phyloP scores from a whole-genome alignment of 495 filamentous ascomycete species.

The Aspergillus sclerotioniger region DNA sequence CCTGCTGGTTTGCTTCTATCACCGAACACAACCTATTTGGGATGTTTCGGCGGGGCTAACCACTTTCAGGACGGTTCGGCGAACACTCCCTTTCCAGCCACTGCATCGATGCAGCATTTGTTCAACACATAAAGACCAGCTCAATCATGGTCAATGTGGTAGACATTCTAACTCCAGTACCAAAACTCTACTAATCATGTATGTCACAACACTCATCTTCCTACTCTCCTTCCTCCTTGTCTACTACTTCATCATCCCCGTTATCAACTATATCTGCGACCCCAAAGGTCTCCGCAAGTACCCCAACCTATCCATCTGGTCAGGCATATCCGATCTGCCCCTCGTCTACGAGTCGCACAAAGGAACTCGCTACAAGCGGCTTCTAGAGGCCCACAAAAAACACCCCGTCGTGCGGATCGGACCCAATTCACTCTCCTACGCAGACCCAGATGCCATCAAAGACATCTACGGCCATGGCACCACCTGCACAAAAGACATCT shows the following conservation, averaged over 20 bases:
- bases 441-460: slow-evolving; percentile 46
- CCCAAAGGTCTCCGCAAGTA: slow-evolving; percentile 43
- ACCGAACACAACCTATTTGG: too few species aligned
- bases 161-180: too few species aligned
- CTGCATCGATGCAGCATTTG: too few species aligned
- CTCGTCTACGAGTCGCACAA: slow-evolving; percentile 33
- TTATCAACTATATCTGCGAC: slow-evolving; percentile 36
- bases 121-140: too few species aligned
- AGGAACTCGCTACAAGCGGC: slow-evolving; percentile 32
- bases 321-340: slow-evolving; percentile 37
- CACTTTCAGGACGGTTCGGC: too few species aligned
- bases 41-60: too few species aligned
- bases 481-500: slow-evolving; percentile 46
- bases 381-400: slow-evolving; percentile 37
- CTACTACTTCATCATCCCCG: slow-evolving; percentile 15
- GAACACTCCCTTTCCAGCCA: too few species aligned
- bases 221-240: background rate
- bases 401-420: slow-evolving; percentile 50
- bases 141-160: too few species aligned
- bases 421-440: slow-evolving; percentile 52
- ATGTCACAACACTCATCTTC: background rate
- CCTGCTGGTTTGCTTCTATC: too few species aligned
- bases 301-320: slow-evolving; percentile 34
- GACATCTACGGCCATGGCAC: slow-evolving; percentile 58
- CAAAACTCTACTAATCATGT: too few species aligned